Percentiles rank a stretch among this genome's conserved stretches.
These are phyloP conservation scores for Sclerotinia spermophila DNA, from an alignment of 2,329 filamentous ascomycete species.

Conservation along the genomic window DNA sequence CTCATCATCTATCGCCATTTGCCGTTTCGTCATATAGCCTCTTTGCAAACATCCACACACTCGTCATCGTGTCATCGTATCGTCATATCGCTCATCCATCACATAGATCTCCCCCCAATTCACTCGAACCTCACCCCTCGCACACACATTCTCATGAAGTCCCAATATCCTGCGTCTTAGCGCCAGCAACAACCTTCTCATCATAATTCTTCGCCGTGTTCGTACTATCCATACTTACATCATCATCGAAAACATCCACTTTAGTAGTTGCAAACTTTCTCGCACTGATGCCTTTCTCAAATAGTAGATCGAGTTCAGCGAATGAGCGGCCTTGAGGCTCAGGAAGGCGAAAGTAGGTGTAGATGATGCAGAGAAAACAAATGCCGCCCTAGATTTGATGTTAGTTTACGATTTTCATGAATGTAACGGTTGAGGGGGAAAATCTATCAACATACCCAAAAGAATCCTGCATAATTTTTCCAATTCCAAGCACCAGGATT, in stretches of 20 bases:
- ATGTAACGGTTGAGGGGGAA: slow-evolving; percentile 37
- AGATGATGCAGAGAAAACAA: slow-evolving; percentile 52
- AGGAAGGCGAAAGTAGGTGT: slow-evolving; percentile 77
- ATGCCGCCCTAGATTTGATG: slow-evolving; percentile 51
- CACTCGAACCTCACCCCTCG: not conserved
- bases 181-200: slow-evolving; percentile 64
- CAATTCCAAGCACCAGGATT: slow-evolving; percentile 86
- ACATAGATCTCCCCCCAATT: not conserved
- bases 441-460: slow-evolving; percentile 40
- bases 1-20: not conserved
- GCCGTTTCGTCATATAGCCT: not conserved
- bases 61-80: not conserved
- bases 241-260: slow-evolving; percentile 34
- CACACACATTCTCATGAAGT: not conserved
- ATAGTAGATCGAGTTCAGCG: slow-evolving; percentile 81
- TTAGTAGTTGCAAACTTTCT: slow-evolving; percentile 37
- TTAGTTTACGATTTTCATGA: not conserved
- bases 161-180: not conserved
- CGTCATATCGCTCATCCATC: not conserved
- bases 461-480: slow-evolving; percentile 79
- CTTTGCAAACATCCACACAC: not conserved
- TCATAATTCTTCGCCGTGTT: slow-evolving; percentile 27
- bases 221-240: slow-evolving; percentile 26
- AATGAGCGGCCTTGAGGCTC: slow-evolving; percentile 79
- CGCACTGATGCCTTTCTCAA: slow-evolving; percentile 61